Evolutionary conservation across 108 stramenopile species (phyloP).

Genomic region (Nitzschia sp.): DNA sequence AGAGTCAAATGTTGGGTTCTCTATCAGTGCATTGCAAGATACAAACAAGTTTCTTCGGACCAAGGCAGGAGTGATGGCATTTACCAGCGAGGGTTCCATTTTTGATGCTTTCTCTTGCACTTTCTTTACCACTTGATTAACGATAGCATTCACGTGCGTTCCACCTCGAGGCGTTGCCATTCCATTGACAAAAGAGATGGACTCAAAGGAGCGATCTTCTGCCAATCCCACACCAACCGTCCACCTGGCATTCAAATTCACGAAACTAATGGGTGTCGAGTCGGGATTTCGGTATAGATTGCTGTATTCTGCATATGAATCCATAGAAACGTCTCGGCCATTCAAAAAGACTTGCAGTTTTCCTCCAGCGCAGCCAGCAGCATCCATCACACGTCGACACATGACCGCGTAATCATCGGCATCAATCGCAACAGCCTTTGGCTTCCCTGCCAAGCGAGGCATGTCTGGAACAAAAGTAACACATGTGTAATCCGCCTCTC

Average conservation of each 20-base stretch:
- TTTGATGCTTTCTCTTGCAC: slow-evolving; percentile 61
- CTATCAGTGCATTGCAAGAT: slow-evolving; percentile 91
- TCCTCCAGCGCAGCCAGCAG: slow-evolving; percentile 82
- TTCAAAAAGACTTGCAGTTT: slow-evolving; percentile 84
- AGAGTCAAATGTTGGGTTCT: slow-evolving; percentile 97
- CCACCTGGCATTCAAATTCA: slow-evolving; percentile 77
- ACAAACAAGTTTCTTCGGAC: slow-evolving; percentile 91
- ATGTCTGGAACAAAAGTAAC: slow-evolving; percentile 84
- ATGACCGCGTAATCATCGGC: slow-evolving; percentile 74
- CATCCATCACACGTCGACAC: slow-evolving; percentile 82
- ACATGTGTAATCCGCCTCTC: slow-evolving; percentile 58
- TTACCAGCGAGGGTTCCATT: slow-evolving; percentile 50
- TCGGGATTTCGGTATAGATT: slow-evolving; percentile 74
- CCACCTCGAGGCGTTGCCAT: slow-evolving; percentile 87
- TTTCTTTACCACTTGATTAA: slow-evolving; percentile 67
- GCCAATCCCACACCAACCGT: slow-evolving; percentile 69
- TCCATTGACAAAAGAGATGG: slow-evolving; percentile 87
- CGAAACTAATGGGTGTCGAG: slow-evolving; percentile 59
- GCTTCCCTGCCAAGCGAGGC: slow-evolving; percentile 31
- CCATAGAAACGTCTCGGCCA: slow-evolving; percentile 77
- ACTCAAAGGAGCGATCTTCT: slow-evolving; percentile 50
- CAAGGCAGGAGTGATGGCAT: slow-evolving; percentile 53
- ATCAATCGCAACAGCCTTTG: slow-evolving; percentile 36
- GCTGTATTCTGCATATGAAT: slow-evolving; percentile 88
- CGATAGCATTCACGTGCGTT: slow-evolving; percentile 80